These are phyloP conservation scores for Zopfia rhizophila DNA, from an alignment of 2,329 filamentous ascomycete genomes.

Conservation along the genomic window DNA sequence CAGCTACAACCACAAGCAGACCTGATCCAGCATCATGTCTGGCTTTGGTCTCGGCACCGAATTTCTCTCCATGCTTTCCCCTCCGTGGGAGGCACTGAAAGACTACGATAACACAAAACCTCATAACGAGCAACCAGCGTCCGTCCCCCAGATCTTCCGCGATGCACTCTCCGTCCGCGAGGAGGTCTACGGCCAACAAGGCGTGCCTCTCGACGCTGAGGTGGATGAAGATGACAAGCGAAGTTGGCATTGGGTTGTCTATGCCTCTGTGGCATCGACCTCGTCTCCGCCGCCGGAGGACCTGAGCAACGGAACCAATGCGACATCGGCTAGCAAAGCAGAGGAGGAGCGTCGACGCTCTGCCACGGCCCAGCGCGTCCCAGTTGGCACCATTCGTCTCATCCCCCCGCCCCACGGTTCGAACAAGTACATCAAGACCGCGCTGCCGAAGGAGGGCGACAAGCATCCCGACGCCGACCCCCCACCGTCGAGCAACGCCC, in stretches of 20 bases:
- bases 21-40: slow-evolving; percentile 12
- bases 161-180: slow-evolving; percentile 69
- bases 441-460: slow-evolving; percentile 23
- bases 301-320: slow-evolving; percentile 54
- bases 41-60: slow-evolving; percentile 44
- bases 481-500: slow-evolving; percentile 21
- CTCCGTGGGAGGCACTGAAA: slow-evolving; percentile 46
- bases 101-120: slow-evolving; percentile 50
- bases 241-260: slow-evolving; percentile 89
- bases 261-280: slow-evolving; percentile 69
- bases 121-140: slow-evolving; percentile 43
- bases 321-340: slow-evolving; percentile 49
- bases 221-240: slow-evolving; percentile 82
- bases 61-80: slow-evolving; percentile 51
- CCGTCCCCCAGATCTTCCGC: slow-evolving; percentile 57
- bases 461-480: slow-evolving; percentile 45
- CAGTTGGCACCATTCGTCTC: slow-evolving; percentile 81
- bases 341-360: slow-evolving; percentile 48
- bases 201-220: slow-evolving; percentile 72
- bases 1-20: too few relatives aligned
- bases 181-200: slow-evolving; percentile 68
- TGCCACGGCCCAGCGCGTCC: slow-evolving; percentile 56
- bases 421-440: slow-evolving; percentile 63
- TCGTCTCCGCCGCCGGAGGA: slow-evolving; percentile 41
- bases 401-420: slow-evolving; percentile 81